Conservation (phyloP, 2,329 filamentous ascomycete species). For the Trichophyton simii region DNA sequence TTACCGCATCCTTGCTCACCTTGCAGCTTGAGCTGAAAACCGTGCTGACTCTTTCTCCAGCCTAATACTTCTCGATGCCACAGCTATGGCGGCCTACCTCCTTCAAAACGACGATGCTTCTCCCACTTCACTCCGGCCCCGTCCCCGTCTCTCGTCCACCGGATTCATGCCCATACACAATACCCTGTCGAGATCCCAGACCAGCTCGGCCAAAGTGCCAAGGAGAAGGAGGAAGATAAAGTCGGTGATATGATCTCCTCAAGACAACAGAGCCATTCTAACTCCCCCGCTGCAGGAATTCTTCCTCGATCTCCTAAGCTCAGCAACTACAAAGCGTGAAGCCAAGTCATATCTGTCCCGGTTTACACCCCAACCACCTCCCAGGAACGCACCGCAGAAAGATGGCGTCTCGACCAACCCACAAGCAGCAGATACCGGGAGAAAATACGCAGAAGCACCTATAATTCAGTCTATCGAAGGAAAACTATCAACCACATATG, state of each 20-base stretch:
- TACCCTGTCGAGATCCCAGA: not conserved
- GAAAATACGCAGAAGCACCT: not conserved
- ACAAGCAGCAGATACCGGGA: not conserved
- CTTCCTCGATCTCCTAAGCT: constrained; percentile 72
- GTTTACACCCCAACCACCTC: constrained; percentile 46
- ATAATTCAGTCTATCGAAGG: not conserved
- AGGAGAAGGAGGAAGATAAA: constrained; percentile 34
- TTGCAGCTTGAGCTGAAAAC: not conserved
- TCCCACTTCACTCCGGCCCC: constrained; percentile 4
- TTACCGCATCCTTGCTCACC: not conserved
- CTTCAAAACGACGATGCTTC: constrained; percentile 11
- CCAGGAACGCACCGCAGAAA: constrained; percentile 23
- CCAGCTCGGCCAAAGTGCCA: constrained; percentile 27
- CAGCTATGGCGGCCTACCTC: constrained; percentile 5
- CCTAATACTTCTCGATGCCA: constrained; percentile 6
- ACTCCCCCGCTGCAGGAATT: constrained; percentile 53
- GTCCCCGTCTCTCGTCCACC: not conserved
- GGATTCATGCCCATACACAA: not conserved
- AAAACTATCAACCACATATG: constrained; percentile 13
- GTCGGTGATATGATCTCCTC: constrained; percentile 15
- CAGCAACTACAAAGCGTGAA: constrained; percentile 83
- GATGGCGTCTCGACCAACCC: constrained; percentile 6
- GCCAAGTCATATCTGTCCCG: constrained; percentile 83
- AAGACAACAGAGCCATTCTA: constrained; percentile 1
- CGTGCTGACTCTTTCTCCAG: constrained; percentile 1